These are phyloP conservation scores for Tremella yokohamensis DNA, from an alignment of 768 basidiomycete species.

Conservation along the genomic window DNA sequence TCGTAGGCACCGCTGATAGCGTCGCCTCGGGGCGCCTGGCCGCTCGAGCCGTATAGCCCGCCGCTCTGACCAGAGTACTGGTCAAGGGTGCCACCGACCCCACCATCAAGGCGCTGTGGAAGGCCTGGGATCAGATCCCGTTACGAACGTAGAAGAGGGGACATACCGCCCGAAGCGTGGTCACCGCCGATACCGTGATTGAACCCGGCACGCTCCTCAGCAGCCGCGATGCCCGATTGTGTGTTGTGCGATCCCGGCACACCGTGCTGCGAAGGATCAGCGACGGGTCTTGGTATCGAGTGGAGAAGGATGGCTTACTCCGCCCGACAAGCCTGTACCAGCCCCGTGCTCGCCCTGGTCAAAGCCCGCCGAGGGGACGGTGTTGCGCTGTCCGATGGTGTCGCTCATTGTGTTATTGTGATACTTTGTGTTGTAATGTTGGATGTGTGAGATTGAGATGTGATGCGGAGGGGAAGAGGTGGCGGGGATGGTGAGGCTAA, in stretches of 20 bases:
- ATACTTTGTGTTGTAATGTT: slow-evolving; percentile 18
- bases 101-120: slow-evolving; percentile 16
- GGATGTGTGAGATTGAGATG: neutral
- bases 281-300: slow-evolving; percentile 9
- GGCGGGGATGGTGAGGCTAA: no score
- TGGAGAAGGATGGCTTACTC: slow-evolving; percentile 21
- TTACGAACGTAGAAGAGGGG: neutral
- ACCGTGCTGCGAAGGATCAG: slow-evolving; percentile 13
- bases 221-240: slow-evolving; percentile 20
- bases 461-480: neutral
- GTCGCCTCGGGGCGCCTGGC: slow-evolving; percentile 4
- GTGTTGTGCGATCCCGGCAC: slow-evolving; percentile 23
- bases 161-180: slow-evolving; percentile 38
- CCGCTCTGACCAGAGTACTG: slow-evolving; percentile 9
- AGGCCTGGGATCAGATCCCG: neutral
- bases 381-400: slow-evolving; percentile 22
- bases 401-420: slow-evolving; percentile 13
- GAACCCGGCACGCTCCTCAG: slow-evolving; percentile 27
- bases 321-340: slow-evolving; percentile 37
- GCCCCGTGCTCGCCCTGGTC: slow-evolving; percentile 40
- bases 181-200: slow-evolving; percentile 34
- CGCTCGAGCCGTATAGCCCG: neutral
- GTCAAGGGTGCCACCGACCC: slow-evolving; percentile 13
- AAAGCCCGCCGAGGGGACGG: slow-evolving; percentile 20
- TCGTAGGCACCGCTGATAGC: slow-evolving; percentile 37